Base-by-base conservation (phyloP, 192 early-diverging fungal species). In the Linnemannia elongata region DNA sequence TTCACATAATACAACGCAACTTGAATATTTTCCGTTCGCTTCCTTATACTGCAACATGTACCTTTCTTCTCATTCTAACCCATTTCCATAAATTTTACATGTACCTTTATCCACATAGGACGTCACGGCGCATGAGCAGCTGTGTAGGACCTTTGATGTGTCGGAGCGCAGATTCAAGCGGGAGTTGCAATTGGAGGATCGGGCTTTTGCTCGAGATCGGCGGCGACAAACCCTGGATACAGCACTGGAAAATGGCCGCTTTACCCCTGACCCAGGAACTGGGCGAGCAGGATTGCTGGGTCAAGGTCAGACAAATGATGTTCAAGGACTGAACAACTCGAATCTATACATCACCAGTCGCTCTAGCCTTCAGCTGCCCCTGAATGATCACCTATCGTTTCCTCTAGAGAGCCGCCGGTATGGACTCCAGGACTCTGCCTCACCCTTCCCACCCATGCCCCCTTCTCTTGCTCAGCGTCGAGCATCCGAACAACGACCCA, bases 161-260 rank as follows among this genome's bases (percentile, higher is more conserved):
- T 79, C 77, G 77, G 77, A 79, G 77, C 69, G 77, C 8, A 79
- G 77, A 79, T 70, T 57, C 20, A 79, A 79, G 39, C 47, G 77
- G 27, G 77, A 79, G 24, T 49, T 70, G 24, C 77, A 79, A 39
- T 39, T 79, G 38, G 77, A 79, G 27, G 77, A 79, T 30, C 45
- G 77, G 38, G 77, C 77, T 18, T n/a, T 79, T 36, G 77, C 77
- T 8, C 44, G 77, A 27, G 77, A 79, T 35, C 68, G 77, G 41
- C 69, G 77, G 0, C 68, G 77, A 10, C 70, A 33, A 17, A 38
- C 69, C 24, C 47, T 57, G 36, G 36, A 36, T 38, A 35, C 77
- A 5, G 47, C 52, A 17, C 24, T 57, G 35, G 69, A 79, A 27
- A 17, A 38, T n/a, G 77, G 68, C 3, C 35, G 39, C 8, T 49